Evolutionary conservation across 805 yeast species (phyloP).

Genomic region (Teunomyces pallodes): DNA sequence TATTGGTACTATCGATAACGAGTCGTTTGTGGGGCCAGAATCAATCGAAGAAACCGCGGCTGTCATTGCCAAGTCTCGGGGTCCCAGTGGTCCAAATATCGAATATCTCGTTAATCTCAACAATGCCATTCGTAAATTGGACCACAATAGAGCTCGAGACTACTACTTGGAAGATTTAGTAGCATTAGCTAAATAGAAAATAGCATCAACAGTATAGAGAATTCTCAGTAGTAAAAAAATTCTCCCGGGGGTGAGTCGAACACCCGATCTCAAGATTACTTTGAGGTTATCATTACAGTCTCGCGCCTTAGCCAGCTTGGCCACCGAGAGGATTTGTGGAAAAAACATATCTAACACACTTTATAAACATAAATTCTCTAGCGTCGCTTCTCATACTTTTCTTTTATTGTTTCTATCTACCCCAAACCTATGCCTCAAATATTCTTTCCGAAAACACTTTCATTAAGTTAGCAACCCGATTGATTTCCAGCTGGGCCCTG

Average conservation of each 20-base stretch:
- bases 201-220: neutral
- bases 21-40: constrained; percentile 86
- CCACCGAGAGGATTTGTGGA: constrained; percentile 36
- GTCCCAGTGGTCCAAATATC: constrained; percentile 80
- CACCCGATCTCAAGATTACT: constrained; percentile 49
- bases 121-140: constrained; percentile 38
- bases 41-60: constrained; percentile 54
- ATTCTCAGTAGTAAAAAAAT: constrained; percentile 10
- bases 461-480: constrained; percentile 34
- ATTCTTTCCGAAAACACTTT: neutral
- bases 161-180: constrained; percentile 34
- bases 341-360: neutral
- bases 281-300: constrained; percentile 39
- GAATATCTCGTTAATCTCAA: constrained; percentile 65
- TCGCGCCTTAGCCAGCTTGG: constrained; percentile 52
- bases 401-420: neutral
- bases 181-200: constrained; percentile 1
- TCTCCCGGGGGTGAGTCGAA: constrained; percentile 51
- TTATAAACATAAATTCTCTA: neutral
- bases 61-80: constrained; percentile 53
- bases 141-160: constrained; percentile 21
- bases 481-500: constrained; percentile 54
- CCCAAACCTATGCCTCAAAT: constrained; percentile 1
- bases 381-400: too few relatives aligned
- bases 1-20: constrained; percentile 79